Conservation (phyloP, 2,329 filamentous ascomycete genomes). For the Aspergillus latus region DNA sequence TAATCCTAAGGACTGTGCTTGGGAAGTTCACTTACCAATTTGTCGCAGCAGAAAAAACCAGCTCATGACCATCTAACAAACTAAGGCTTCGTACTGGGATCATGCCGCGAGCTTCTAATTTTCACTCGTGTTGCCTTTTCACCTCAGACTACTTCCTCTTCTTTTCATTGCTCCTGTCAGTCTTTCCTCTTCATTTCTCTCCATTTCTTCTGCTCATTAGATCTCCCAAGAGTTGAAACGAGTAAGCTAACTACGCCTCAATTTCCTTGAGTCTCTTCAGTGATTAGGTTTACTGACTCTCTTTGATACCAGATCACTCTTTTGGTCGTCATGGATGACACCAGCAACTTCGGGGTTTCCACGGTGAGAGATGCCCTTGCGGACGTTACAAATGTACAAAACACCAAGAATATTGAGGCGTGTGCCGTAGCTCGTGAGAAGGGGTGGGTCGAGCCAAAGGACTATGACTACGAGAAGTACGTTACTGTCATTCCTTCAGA, state of each 20-base stretch:
- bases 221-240: too few species aligned
- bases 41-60: background rate
- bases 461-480: constrained; percentile 41
- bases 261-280: background rate
- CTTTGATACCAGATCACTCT: background rate
- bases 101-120: background rate
- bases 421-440: constrained; percentile 36
- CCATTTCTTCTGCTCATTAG: background rate
- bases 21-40: background rate
- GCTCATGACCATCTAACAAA: background rate
- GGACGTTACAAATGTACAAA: constrained; percentile 19
- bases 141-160: background rate
- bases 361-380: constrained; percentile 26
- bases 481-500: constrained; percentile 15
- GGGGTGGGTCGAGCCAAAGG: constrained; percentile 40
- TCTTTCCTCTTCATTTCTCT: background rate
- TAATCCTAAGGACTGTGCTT: background rate
- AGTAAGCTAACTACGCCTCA: too few species aligned
- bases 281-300: background rate
- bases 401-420: constrained; percentile 30
- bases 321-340: constrained; percentile 12
- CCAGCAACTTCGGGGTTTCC: constrained; percentile 23
- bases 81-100: background rate
- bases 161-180: constrained; percentile 3
- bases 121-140: background rate